Base-by-base conservation (phyloP, 129 eudicot genomes). In the Escallonia herrerae region DNA sequence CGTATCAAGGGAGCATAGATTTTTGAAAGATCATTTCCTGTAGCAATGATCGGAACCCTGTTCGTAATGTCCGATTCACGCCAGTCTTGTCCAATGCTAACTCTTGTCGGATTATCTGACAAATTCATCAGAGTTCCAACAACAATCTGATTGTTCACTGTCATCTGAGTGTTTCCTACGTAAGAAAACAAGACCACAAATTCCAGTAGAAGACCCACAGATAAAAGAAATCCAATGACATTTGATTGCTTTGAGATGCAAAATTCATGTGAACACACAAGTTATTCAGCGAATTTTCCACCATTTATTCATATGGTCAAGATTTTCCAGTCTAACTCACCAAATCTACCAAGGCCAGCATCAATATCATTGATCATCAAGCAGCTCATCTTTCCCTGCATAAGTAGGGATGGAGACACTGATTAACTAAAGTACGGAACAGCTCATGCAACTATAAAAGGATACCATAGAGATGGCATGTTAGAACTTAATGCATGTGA, bases 281-380 rank as follows among this genome's bases (percentile, higher is more conserved):
- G 33, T 22, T 22, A 22, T 22, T 22, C 1, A 1, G 33, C 82
- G 61, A 77, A 72, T 65, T 68, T 67, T 74, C 65, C 73, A 72
- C 77, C 43, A 77, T 62, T 64, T 50, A 63, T 41, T 75, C 79
- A 59, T 56, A 75, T 73, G 72, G 59, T 42, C 69, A 74, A 73
- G 78, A 70, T 73, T 77, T 76, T 71, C 63, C 51, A 67, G 44
- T 76, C 70, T 55, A 72, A 68, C 96, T 87, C 83, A 93, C 98
- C 98, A 67, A 88, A 93, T 89, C 96, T 88, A 74, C 98, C 98
- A 79, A 93, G 85, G 70, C 98, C 98, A 67, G 98, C 98, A 80
- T 93, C 98, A 8, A 93, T 79, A 70, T 93, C 98, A 72, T 93
- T 93, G 72, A 93, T 76, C 95, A 93, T 84, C 81, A 93, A 82